Evolutionary conservation across 495 filamentous ascomycete genomes (phyloP).

Genomic region (Delitschia confertaspora): DNA sequence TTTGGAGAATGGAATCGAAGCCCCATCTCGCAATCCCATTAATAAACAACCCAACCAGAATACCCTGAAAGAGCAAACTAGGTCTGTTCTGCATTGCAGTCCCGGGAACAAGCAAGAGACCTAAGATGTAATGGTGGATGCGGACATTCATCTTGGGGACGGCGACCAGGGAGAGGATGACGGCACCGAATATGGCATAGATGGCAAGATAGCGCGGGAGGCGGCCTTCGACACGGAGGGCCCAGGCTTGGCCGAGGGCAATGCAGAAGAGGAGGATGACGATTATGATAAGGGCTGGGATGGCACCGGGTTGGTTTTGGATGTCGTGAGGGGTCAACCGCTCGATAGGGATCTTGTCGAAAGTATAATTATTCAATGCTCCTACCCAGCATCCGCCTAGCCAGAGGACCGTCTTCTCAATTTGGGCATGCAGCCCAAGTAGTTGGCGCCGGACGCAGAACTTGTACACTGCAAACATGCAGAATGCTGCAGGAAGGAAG

Average conservation of each 20-base stretch:
- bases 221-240: conserved; percentile 36
- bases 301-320: conserved; percentile 36
- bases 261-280: conserved; percentile 35
- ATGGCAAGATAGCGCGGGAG: conserved; percentile 41
- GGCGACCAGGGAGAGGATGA: conserved; percentile 47
- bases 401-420: conserved; percentile 40
- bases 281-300: conserved; percentile 36
- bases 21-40: conserved; percentile 92
- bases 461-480: conserved; percentile 34
- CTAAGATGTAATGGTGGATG: conserved; percentile 93
- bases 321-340: conserved; percentile 39
- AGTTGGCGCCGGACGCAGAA: conserved; percentile 39
- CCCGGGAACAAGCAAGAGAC: conserved; percentile 67
- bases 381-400: conserved; percentile 38
- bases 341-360: conserved; percentile 39
- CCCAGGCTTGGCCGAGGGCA: conserved; percentile 38
- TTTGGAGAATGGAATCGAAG: conserved; percentile 85
- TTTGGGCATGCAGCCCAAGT: conserved; percentile 33
- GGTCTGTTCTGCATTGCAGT: conserved; percentile 76
- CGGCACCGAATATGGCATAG: conserved; percentile 47
- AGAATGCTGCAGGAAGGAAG: conserved; percentile 38
- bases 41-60: conserved; percentile 83
- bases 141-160: conserved; percentile 77
- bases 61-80: conserved; percentile 70
- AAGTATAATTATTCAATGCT: conserved; percentile 40